Evolutionary conservation across 140 eudicot species (phyloP), one percentile per base, ranked within the genome.

Genomic region (Oenanthe javanica): DNA sequence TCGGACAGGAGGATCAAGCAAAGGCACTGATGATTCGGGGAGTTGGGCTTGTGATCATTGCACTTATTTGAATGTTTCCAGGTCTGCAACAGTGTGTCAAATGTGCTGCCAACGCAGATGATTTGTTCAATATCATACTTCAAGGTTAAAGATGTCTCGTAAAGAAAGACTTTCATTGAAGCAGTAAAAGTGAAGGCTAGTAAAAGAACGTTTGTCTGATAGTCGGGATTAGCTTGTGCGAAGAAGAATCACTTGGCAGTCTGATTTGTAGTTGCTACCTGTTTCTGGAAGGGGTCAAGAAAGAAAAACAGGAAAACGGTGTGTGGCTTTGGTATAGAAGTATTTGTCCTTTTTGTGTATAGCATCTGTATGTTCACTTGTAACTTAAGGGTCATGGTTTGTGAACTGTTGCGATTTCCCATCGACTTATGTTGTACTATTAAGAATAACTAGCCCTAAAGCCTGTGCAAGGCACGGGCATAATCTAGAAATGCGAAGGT

Each of bases 31-130:
- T 43, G 88, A 82, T 46, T 27, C 81, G 6, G 81, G 81, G 21
- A 74, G 57, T 36, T 85, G 88, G 88, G 67, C 88, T 16, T 87
- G 91, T 55, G 91, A 87, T 70, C 85, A 83, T 12, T 87, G 91
- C 51, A 85, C 91, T 27, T 87, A 70, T 55, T 50, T 77, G 19
- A 87, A 87, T 43, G 42, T 31, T 48, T 75, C 79, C 19, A 81
- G 59, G 72, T 64, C 88, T 66, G 76, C 82, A 40, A 43, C 80
- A 21, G 49, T 78, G 7, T 87, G 90, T 57, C 85, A 83, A 9
- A 73, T 87, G 78, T 87, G 91, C 64, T 75, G 77, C 50, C 84
- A 84, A 19, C 83, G 63, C 42, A 77, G 87, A 61, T 81, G 82
- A 83, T 46, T 9, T 66, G 36, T 25, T 74, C 57, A 7, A 21